These are phyloP conservation scores for Colletotrichum phormii DNA, from an alignment of 2,329 filamentous ascomycete genomes.

Conservation along the genomic window DNA sequence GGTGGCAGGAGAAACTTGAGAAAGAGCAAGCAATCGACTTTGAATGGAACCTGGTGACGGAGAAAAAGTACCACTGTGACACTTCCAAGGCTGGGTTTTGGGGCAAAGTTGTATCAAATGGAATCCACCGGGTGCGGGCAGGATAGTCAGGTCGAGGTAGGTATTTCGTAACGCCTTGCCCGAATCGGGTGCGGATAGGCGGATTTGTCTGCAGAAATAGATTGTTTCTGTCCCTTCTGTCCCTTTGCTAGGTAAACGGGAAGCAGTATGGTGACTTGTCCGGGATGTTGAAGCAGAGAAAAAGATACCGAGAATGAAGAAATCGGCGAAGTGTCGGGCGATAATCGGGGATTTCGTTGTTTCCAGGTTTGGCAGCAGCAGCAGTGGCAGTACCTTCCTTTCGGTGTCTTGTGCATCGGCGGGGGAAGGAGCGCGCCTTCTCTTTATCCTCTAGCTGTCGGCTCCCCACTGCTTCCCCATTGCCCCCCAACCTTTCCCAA, in stretches of 20 bases:
- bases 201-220: background rate
- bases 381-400: background rate
- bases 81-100: background rate
- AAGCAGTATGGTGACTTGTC: no score
- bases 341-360: slow-evolving; percentile 16
- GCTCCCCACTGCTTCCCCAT: slow-evolving; percentile 9
- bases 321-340: slow-evolving; percentile 26
- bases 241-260: no score
- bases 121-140: slow-evolving; percentile 25
- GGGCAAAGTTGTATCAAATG: background rate
- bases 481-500: background rate
- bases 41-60: background rate
- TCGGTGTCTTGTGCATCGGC: background rate
- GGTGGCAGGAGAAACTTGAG: background rate
- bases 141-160: background rate
- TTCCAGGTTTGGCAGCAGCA: background rate
- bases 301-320: slow-evolving; percentile 10
- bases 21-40: background rate
- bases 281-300: background rate
- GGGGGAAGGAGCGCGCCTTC: slow-evolving; percentile 19
- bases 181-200: slow-evolving; percentile 12
- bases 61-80: background rate
- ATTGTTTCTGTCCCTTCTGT: background rate
- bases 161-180: slow-evolving; percentile 32
- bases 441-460: slow-evolving; percentile 25